Base-by-base conservation (phyloP, 2,329 filamentous ascomycete species). In the Lasiodiplodia citricola region DNA sequence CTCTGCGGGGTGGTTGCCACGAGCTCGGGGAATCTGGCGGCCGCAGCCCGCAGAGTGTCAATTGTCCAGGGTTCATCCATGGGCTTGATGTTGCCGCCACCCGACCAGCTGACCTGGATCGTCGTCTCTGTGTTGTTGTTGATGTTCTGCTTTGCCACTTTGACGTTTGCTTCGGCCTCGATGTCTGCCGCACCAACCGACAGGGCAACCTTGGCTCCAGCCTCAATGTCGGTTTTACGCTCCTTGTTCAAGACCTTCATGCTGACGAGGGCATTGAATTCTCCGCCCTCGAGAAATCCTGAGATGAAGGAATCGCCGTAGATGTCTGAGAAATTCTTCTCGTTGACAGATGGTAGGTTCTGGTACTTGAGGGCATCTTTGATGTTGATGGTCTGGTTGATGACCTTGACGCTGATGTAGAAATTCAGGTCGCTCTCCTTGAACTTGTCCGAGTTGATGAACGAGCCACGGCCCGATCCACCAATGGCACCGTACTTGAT, bases 331-430 rank as follows among this genome's bases (percentile, higher is more conserved):
- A 35, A 35, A 0, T 35, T 35, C 31, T 35, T 35, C 31, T 35
- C 31, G 31, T 35, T 35, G 31, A 35, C 31, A 2, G 31, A 35
- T 35, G 31, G 31, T 0, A 54, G 51, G 4, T 16, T 16, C 51
- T 54, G 10, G 51, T 25, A 54, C 11, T 25, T 23, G 10, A 54
- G 51, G 7, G 51, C 21, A 23, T 54, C 51, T 16, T 54, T 54
- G 51, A 54, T 25, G 23, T 54, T 54, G 51, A 54, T 54, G 21
- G 51, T 54, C 13, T 54, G 51, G 51, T 54, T 54, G 51, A 54
- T 54, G 51, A 54, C 51, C 51, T 54, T 54, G 51, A 54, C 51
- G 23, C 51, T 54, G 23, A 54, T 54, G 51, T 54, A 54, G 51
- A 54, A 54, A 16, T 54, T 54, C 11, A 28, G 23, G 23, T 54